Evolutionary conservation across 305 asterid species (phyloP).

Genomic region (Fraxinus sp.): DNA sequence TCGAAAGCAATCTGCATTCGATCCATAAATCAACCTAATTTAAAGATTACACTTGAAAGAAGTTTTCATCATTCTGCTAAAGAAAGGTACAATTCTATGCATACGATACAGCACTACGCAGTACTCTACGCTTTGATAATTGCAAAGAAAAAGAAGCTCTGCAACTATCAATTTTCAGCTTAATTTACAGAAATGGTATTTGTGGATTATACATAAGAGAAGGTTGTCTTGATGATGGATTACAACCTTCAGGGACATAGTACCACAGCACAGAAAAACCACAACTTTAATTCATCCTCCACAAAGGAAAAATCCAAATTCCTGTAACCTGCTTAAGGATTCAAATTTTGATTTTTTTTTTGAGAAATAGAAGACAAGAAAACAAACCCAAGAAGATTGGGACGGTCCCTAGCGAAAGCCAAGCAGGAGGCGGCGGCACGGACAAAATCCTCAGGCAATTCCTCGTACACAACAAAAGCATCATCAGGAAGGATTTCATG

Average conservation of each 20-base stretch:
- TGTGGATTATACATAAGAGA: neutral
- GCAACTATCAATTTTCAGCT: neutral
- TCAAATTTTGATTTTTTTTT: neutral
- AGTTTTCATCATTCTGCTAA: neutral
- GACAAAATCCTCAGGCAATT: constrained; percentile 55
- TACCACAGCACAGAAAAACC: neutral
- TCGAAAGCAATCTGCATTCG: constrained; percentile 59
- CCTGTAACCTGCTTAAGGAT: neutral
- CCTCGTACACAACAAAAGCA: constrained; percentile 70
- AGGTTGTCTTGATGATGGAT: neutral
- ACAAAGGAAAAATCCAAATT: neutral
- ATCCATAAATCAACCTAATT: constrained; percentile 2
- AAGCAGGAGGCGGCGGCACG: constrained; percentile 56
- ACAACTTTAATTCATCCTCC: neutral
- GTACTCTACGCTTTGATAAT: neutral
- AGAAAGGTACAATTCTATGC: neutral
- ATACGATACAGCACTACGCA: neutral
- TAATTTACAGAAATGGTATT: neutral
- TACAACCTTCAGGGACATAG: neutral
- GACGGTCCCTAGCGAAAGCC: constrained; percentile 63
- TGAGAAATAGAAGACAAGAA: neutral
- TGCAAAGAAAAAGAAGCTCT: neutral
- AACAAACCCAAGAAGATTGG: constrained; percentile 67
- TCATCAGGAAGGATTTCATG: constrained; percentile 47
- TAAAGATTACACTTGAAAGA: neutral